Percentiles rank a stretch among this genome's conserved stretches.
phyloP scores from a whole-genome alignment of 139 green algal species.

The Tetradesmus obliquus region DNA sequence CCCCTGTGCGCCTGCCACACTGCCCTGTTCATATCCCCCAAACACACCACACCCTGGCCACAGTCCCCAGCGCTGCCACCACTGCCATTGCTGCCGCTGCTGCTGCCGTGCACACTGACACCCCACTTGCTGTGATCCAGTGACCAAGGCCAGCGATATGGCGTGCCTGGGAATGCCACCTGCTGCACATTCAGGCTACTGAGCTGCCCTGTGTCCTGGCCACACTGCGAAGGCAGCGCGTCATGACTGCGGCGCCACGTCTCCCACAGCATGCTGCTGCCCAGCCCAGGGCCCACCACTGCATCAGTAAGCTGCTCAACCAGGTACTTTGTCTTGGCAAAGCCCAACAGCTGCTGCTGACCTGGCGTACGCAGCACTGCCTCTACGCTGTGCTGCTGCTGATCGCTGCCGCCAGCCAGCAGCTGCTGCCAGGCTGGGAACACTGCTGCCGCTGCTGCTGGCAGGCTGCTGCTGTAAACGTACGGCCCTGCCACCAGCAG shows the following conservation, averaged over 20 bases:
- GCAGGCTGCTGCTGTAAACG: slow-evolving; percentile 26
- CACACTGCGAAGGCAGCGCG: slow-evolving; percentile 31
- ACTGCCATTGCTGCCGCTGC: neutral
- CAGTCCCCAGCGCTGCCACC: neutral
- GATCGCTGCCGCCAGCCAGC: neutral
- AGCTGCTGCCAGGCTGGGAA: slow-evolving; percentile 22
- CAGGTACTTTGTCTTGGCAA: slow-evolving; percentile 12
- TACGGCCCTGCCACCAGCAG: slow-evolving; percentile 39
- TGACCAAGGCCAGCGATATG: neutral
- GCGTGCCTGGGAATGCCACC: neutral
- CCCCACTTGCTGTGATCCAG: slow-evolving; percentile 47
- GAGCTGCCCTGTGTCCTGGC: neutral
- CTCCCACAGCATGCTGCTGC: slow-evolving; percentile 39
- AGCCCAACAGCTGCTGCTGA: neutral
- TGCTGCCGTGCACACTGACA: neutral
- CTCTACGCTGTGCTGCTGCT: neutral
- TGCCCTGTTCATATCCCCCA: slow-evolving; percentile 43
- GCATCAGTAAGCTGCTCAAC: slow-evolving; percentile 19
- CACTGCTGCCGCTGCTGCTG: neutral
- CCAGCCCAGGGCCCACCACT: slow-evolving; percentile 7
- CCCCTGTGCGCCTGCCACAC: slow-evolving; percentile 30
- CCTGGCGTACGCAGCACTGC: neutral
- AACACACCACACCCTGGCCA: slow-evolving; percentile 21
- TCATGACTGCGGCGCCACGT: slow-evolving; percentile 44
- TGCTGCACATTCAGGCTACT: slow-evolving; percentile 36